phyloP scores from a whole-genome alignment of 352 stramenopile species.

The Globisporangium rhizosaccharum region DNA sequence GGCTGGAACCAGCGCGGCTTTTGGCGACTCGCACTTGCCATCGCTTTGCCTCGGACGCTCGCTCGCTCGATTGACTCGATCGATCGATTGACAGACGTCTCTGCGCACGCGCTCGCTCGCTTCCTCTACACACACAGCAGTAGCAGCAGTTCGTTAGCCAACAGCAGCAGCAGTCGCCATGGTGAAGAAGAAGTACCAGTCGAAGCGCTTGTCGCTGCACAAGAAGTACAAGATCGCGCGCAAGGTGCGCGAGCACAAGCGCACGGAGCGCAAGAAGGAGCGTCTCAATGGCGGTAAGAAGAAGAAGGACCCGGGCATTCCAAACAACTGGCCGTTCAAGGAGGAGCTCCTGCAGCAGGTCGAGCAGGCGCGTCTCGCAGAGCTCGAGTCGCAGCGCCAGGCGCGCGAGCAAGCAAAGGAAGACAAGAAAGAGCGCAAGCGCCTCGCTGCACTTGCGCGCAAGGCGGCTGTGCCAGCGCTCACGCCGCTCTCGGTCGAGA shows the following conservation, averaged over 20 bases:
- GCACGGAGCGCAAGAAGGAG: constrained; percentile 92
- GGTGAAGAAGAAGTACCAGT: constrained; percentile 99
- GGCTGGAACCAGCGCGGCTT: constrained; percentile 10
- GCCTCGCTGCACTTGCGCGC: constrained; percentile 22
- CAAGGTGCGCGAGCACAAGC: constrained; percentile 92
- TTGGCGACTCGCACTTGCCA: constrained; percentile 6
- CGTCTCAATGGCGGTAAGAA: constrained; percentile 88
- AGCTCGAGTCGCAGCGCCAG: constrained; percentile 57
- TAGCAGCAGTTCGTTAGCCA: neutral
- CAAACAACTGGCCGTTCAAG: constrained; percentile 98
- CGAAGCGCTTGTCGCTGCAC: constrained; percentile 95
- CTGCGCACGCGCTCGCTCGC: neutral
- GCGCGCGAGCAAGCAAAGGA: constrained; percentile 56
- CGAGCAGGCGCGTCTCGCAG: constrained; percentile 69
- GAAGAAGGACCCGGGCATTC: constrained; percentile 97
- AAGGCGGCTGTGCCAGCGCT: constrained; percentile 25
- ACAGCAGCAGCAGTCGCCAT: constrained; percentile 48
- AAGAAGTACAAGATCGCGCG: constrained; percentile 98
- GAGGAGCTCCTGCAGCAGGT: constrained; percentile 89
- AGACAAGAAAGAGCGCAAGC: constrained; percentile 71
- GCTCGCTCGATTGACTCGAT: too few relatives aligned
- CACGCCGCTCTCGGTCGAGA: constrained; percentile 63
- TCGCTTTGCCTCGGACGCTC: neutral
- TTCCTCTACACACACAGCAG: neutral
- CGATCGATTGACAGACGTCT: neutral